Conservation (phyloP, 23 red algal genomes). For the Gracilariopsis chorda region DNA sequence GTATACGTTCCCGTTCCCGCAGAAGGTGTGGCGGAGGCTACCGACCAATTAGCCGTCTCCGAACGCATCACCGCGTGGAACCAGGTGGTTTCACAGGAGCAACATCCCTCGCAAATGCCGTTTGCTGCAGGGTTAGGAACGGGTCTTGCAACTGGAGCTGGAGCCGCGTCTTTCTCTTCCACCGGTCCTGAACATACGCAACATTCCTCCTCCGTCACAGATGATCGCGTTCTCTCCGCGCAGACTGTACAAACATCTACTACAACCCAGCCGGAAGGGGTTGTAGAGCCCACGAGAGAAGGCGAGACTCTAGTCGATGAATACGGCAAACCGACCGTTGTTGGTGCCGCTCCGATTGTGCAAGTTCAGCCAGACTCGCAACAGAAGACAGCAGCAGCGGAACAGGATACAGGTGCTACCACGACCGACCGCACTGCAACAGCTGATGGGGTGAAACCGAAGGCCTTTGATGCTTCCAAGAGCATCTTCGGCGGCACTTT, state of each 20-base stretch:
- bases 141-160: neutral
- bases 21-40: neutral
- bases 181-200: neutral
- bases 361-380: too few species aligned
- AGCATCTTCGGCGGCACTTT: slow-evolving; percentile 17
- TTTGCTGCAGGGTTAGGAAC: neutral
- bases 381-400: neutral
- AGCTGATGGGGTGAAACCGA: neutral
- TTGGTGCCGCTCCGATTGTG: neutral
- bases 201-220: neutral
- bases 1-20: slow-evolving; percentile 5
- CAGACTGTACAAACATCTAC: neutral
- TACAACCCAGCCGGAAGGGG: neutral
- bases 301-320: neutral
- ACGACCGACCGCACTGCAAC: neutral
- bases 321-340: neutral
- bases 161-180: neutral
- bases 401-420: neutral
- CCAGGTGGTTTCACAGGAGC: slow-evolving; percentile 11
- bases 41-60: neutral
- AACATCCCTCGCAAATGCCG: neutral
- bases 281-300: too few species aligned
- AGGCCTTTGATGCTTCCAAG: slow-evolving; percentile 9
- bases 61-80: neutral
- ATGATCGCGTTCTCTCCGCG: neutral